Base-by-base conservation (phyloP, 495 filamentous ascomycete genomes). In the Friedmanniomyces simplex region DNA sequence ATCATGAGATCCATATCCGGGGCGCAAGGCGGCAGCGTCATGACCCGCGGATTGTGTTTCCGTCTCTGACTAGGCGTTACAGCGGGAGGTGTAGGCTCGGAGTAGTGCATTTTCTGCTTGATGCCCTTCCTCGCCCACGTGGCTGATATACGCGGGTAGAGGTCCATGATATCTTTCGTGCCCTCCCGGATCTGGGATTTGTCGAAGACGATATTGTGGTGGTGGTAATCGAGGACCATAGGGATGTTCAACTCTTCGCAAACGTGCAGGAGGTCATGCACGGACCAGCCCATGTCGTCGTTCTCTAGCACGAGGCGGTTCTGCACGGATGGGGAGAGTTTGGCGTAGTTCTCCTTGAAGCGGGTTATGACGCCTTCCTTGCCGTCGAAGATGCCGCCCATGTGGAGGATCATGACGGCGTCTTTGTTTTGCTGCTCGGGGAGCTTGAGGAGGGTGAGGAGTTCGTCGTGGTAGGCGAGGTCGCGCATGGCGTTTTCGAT, bases 31-130 rank as follows among this genome's bases (percentile, higher is more conserved):
- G 91, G 91, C 16, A 98, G 69, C 0, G 81, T 87, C 32, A 73
- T 69, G 2, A 93, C 88, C 7, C 91, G 77, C 0, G 87, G 82
- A 46, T 81, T 86, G 65, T 96, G 91, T 69, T 95, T 95, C 36
- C 91, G 76, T 16, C 91, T 76, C 61, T 93, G 84, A 4, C 82
- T 71, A 0, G 75, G 77, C 0, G 89, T 95, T 60, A 95, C 80
- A 4, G 91, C 88, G 2, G 80, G 74, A 0, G 85, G 73, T 28
- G 78, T 82, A 1, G 84, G 86, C 66, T 96, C 93, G 32, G 83
- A 89, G 71, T 96, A 96, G 64, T 98, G 93, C 88, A 96, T 95
- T 69, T 96, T 98, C 61, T 88, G 91, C 8, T 78, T 91, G 64
- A 95, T 96, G 25, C 79, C 77, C 68, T 96, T 96, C 16, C 85